Conservation (phyloP, 257 asterid species). For the Gynochthodes officinalis region DNA sequence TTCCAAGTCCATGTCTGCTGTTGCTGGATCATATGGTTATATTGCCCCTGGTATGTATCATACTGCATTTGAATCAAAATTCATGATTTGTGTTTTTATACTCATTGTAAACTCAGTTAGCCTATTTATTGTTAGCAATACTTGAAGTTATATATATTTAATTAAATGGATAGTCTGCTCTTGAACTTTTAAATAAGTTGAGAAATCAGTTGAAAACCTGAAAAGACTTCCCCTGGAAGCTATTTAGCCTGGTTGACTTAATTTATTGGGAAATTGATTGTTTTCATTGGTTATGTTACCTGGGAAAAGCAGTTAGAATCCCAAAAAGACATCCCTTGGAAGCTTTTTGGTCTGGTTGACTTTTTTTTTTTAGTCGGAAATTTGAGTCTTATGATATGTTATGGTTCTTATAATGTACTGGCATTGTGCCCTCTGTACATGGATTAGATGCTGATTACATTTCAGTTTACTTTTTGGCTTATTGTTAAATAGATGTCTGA, state of each 20-base stretch:
- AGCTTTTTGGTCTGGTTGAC: too few relatives aligned
- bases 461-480: not conserved
- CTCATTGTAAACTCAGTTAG: not conserved
- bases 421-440: too few relatives aligned
- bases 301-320: too few relatives aligned
- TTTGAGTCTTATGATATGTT: too few relatives aligned
- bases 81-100: not conserved
- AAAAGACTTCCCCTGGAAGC: not conserved
- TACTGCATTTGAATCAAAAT: not conserved
- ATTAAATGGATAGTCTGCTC: not conserved
- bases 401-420: not conserved
- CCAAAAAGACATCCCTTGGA: too few relatives aligned
- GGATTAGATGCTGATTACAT: not conserved
- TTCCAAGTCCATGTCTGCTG: conserved; percentile 91
- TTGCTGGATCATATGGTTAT: conserved; percentile 96
- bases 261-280: not conserved
- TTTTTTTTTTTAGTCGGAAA: too few relatives aligned
- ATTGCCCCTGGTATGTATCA: conserved; percentile 83
- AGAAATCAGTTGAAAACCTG: not conserved
- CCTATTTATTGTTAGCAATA: not conserved
- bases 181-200: not conserved
- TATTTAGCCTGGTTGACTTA: not conserved
- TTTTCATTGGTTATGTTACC: not conserved
- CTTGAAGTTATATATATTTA: not conserved
- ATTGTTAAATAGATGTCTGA: not conserved